Conservation (phyloP, 352 stramenopile genomes). For the Globisporangium acanthophoron region DNA sequence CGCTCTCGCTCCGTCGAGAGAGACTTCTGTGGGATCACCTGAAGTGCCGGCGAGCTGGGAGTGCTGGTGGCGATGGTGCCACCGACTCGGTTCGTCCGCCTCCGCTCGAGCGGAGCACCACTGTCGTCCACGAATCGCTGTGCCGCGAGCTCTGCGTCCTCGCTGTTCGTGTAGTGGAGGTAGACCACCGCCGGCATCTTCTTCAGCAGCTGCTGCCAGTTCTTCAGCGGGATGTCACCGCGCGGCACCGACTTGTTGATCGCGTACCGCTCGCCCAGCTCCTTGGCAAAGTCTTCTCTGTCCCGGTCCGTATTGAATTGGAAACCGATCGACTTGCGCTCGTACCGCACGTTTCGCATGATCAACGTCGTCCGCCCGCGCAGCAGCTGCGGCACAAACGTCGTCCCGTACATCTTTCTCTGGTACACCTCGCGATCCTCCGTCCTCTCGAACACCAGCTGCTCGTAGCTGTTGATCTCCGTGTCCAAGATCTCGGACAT, state of each 20-base stretch:
- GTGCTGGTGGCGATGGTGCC: constrained; percentile 16
- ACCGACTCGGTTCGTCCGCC: constrained; percentile 32
- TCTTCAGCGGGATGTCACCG: constrained; percentile 46
- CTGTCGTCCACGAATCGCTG: constrained; percentile 35
- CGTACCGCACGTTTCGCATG: constrained; percentile 38
- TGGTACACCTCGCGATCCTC: constrained; percentile 45
- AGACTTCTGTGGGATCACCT: constrained; percentile 18
- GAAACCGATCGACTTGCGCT: constrained; percentile 53
- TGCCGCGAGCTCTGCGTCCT: constrained; percentile 36
- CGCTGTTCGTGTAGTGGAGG: constrained; percentile 50
- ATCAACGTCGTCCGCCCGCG: constrained; percentile 36
- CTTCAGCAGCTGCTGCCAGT: constrained; percentile 43
- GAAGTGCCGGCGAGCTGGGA: constrained; percentile 16
- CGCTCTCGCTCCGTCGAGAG: constrained; percentile 33
- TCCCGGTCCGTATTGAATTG: constrained; percentile 58
- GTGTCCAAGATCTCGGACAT: not conserved
- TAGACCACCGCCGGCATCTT: constrained; percentile 28
- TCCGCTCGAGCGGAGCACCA: constrained; percentile 30
- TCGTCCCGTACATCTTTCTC: constrained; percentile 45
- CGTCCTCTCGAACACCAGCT: constrained; percentile 26
- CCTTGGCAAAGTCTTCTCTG: constrained; percentile 38
- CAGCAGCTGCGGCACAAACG: constrained; percentile 41
- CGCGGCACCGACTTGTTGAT: constrained; percentile 43
- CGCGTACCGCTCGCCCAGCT: constrained; percentile 41
- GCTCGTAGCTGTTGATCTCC: constrained; percentile 32